phyloP scores from a whole-genome alignment of 805 yeast genomes.

The Starmerella potacharoeniae region DNA sequence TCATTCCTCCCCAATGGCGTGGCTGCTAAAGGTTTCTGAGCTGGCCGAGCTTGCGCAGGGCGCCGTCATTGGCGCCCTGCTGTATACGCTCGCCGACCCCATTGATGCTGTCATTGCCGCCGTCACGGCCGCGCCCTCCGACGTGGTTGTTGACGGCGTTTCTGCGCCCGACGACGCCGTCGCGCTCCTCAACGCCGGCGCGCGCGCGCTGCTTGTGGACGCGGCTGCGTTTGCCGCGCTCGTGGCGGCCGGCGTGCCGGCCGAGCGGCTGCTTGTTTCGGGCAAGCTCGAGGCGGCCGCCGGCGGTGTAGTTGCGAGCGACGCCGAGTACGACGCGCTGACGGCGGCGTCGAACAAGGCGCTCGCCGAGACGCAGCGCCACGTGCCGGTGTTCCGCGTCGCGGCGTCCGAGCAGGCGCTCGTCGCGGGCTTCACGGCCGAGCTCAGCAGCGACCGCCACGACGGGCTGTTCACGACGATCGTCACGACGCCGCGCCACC shows the following conservation, averaged over 20 bases:
- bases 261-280: conserved; percentile 34
- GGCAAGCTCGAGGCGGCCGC: conserved; percentile 3
- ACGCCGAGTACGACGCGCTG: conserved; percentile 8
- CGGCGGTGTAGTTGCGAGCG: conserved; percentile 18
- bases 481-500: conserved; percentile 57
- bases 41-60: conserved; percentile 8
- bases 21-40: conserved; percentile 6
- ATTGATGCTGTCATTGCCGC: conserved; percentile 2
- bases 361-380: conserved; percentile 17
- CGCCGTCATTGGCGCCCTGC: conserved; percentile 12
- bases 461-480: conserved; percentile 82
- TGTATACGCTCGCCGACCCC: conserved; percentile 1
- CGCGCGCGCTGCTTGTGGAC: conserved; percentile 34
- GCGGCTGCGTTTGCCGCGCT: conserved; percentile 28
- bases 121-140: conserved; percentile 2
- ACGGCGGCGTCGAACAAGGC: conserved; percentile 12
- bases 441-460: conserved; percentile 45
- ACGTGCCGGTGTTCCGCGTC: conserved; percentile 18
- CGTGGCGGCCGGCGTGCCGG: conserved; percentile 42
- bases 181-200: conserved; percentile 51
- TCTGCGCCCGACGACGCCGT: conserved; percentile 33
- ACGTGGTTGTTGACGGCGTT: conserved; percentile 2
- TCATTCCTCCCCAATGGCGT: conserved; percentile 10
- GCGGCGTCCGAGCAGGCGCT: conserved; percentile 11
- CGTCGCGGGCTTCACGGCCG: conserved; percentile 6